These are phyloP conservation scores for Wickerhamomyces sp. DNA, from an alignment of 1,139 yeast species.

Conservation along the genomic window DNA sequence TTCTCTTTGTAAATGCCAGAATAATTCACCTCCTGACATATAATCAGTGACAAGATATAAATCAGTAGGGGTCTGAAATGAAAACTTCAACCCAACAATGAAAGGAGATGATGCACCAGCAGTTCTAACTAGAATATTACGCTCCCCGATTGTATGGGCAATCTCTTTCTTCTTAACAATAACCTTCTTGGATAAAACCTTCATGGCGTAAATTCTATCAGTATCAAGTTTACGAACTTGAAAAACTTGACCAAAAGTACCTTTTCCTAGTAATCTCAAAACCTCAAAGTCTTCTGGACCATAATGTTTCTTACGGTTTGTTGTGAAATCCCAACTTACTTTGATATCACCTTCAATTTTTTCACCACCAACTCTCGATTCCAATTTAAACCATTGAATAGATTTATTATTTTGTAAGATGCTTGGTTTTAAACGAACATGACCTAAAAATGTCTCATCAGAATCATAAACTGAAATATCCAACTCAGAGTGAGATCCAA, in stretches of 20 bases:
- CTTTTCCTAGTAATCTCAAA: constrained; percentile 84
- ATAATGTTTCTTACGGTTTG: constrained; percentile 66
- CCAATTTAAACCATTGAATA: constrained; percentile 69
- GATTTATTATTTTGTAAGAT: constrained; percentile 40
- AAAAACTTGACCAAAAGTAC: constrained; percentile 96
- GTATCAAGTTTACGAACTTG: constrained; percentile 91
- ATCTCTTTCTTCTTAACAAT: constrained; percentile 95
- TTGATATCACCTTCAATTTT: constrained; percentile 72
- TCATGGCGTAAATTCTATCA: constrained; percentile 92
- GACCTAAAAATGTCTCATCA: constrained; percentile 84
- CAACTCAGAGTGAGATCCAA: constrained; percentile 74
- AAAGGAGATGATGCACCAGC: constrained; percentile 81
- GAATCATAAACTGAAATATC: constrained; percentile 86
- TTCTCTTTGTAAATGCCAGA: constrained; percentile 96
- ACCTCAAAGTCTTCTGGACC: constrained; percentile 95
- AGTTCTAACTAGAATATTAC: constrained; percentile 89
- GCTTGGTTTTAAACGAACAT: constrained; percentile 66
- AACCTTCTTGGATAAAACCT: constrained; percentile 86
- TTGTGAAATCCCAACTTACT: constrained; percentile 68
- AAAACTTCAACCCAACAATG: constrained; percentile 90
- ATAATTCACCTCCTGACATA: constrained; percentile 97
- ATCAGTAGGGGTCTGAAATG: constrained; percentile 92
- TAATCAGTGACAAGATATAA: constrained; percentile 91
- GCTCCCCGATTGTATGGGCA: constrained; percentile 96
- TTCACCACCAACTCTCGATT: constrained; percentile 73